Evolutionary conservation across 257 asterid genomes (phyloP).

Genomic region (Gardenia jasminoides): DNA sequence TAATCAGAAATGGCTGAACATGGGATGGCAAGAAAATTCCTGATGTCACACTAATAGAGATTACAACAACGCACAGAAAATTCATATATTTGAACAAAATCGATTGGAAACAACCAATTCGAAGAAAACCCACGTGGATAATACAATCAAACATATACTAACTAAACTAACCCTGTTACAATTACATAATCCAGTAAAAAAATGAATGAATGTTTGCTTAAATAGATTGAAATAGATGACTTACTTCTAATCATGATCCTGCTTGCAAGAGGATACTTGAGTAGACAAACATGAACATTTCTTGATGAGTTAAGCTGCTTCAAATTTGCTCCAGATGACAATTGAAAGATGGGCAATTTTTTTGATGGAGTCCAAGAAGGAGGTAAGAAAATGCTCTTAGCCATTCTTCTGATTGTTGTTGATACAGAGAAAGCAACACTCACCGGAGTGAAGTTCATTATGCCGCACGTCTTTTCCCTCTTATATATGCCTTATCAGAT

Average conservation of each 20-base stretch:
- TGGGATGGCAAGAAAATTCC: neutral
- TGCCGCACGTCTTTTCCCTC: too few species aligned
- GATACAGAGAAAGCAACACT: neutral
- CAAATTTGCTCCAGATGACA: constrained; percentile 7
- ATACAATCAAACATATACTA: neutral
- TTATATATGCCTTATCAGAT: neutral
- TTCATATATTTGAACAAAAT: neutral
- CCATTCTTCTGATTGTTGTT: neutral
- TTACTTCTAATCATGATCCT: constrained; percentile 57
- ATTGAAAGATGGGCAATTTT: constrained; percentile 3
- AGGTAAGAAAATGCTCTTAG: constrained; percentile 12
- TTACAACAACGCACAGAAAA: neutral
- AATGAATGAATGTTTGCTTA: neutral
- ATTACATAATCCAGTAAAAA: neutral
- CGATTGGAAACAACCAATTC: neutral
- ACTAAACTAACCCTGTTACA: neutral
- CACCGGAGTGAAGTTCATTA: neutral
- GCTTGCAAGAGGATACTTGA: constrained; percentile 61
- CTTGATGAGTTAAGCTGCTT: neutral
- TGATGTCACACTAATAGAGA: neutral
- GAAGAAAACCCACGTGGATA: constrained; percentile 5
- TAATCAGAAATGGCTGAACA: neutral
- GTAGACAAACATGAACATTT: constrained; percentile 28
- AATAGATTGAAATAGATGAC: neutral
- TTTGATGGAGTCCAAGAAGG: constrained; percentile 23